A percentile compares a stretch with the other conserved stretches of the same genome.
phyloP scores from a whole-genome alignment of 75 land plant species.

The Selaginella moellendorffii region DNA sequence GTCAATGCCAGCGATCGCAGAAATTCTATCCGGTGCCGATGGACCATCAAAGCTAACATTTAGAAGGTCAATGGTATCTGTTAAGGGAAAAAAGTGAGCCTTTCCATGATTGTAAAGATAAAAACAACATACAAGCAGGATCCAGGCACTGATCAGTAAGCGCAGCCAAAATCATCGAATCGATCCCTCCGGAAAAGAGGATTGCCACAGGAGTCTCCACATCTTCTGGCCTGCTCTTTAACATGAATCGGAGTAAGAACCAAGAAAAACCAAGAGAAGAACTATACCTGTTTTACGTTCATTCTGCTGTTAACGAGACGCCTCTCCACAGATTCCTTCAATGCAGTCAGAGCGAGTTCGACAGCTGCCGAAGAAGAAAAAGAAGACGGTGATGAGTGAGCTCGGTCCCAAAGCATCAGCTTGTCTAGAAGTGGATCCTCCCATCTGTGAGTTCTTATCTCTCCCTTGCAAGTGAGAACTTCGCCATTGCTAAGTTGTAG shows the following conservation, averaged over 20 bases:
- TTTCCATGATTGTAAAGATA: background rate
- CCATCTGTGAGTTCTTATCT: slow-evolving; percentile 50
- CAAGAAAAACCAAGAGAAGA: too few relatives aligned
- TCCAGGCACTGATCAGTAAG: slow-evolving; percentile 57
- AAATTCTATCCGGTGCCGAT: slow-evolving; percentile 80
- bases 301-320: slow-evolving; percentile 35
- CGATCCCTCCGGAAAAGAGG: slow-evolving; percentile 94
- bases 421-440: slow-evolving; percentile 26
- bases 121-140: slow-evolving; percentile 42
- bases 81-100: slow-evolving; percentile 2
- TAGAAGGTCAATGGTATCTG: slow-evolving; percentile 81
- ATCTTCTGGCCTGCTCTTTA: slow-evolving; percentile 8
- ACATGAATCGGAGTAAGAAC: too few relatives aligned
- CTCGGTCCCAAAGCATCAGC: slow-evolving; percentile 64
- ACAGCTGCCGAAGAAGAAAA: too few relatives aligned
- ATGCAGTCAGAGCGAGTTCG: slow-evolving; percentile 29
- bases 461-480: slow-evolving; percentile 12
- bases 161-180: slow-evolving; percentile 97
- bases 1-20: slow-evolving; percentile 54
- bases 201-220: slow-evolving; percentile 71
- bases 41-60: slow-evolving; percentile 94
- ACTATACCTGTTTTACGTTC: too few relatives aligned
- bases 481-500: background rate
- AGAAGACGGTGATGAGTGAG: too few relatives aligned
- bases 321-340: slow-evolving; percentile 47